Base-by-base conservation (phyloP, 2,329 filamentous ascomycete species). In the Claviceps sp. region DNA sequence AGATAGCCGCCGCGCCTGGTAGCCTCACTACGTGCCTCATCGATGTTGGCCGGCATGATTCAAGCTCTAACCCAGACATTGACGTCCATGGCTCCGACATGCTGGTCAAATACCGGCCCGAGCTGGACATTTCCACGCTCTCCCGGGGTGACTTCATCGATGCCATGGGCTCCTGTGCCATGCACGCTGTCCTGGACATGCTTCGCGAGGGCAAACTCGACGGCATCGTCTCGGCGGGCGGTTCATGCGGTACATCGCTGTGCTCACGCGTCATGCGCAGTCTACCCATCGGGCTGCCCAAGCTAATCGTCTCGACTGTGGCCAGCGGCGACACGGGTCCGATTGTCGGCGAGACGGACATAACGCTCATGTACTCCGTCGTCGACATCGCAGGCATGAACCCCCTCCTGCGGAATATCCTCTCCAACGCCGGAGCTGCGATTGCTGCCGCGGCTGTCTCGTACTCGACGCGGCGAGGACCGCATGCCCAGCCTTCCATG, bases 361-460 rank as follows among this genome's bases (percentile, higher is more conserved):
- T 87, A 47, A 77, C 76, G 0, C 74, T 87, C 66, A 83, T 85
- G 77, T 84, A 85, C 58, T 82, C 76, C 16, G 81, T 87, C 1
- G 83, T 87, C 14, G 84, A 88, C 53, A 74, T 87, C 49, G 80
- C 83, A 1, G 84, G 84, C 0, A 62, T 78, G 9, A 87, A 87
- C 55, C 65, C 71, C 1, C 67, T 87, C 3, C 64, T 87, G 14
- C 70, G 71, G 6, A 67, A 69, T 2, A 74, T 87, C 0, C 63
- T 87, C 6, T 65, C 68, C 22, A 87, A 87, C 57, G 82, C 84
- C 0, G 82, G 77, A 0, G 76, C 73, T 0, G 76, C 79, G 0
- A 78, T 86, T 40, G 68, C 68, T 0, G 82, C 75, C 0, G 83
- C 84, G 73, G 76, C 79, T 0, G 54, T 56, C 1, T 65, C 71